Percentiles rank a stretch among this genome's conserved stretches.
Evolutionary conservation across 2,329 filamentous ascomycete genomes (phyloP).

Genomic region (Tolypocladium inflatum): DNA sequence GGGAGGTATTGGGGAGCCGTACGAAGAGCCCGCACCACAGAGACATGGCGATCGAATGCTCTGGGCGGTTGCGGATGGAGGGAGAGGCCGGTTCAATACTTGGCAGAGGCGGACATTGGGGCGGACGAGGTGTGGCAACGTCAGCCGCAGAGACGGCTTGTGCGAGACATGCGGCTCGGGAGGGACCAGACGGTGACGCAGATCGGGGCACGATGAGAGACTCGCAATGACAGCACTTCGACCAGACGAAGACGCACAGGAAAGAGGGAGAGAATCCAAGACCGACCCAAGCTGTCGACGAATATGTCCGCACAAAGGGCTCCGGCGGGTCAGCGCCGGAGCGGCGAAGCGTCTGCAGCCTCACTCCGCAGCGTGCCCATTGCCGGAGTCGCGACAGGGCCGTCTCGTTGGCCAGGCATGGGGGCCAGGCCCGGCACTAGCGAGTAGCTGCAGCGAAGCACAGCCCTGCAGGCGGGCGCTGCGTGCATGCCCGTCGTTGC

Average conservation of each 20-base stretch:
- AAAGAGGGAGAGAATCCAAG: not conserved
- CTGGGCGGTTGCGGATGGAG: not conserved
- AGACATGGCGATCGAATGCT: slow-evolving; percentile 7
- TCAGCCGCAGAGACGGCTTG: not conserved
- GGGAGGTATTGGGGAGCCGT: slow-evolving; percentile 2
- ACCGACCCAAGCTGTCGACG: not conserved
- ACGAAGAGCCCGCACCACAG: slow-evolving; percentile 15
- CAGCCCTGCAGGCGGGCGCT: not conserved
- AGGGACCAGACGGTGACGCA: not conserved
- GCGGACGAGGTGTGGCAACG: not conserved
- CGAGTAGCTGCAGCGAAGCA: not conserved
- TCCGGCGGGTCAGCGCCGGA: not conserved
- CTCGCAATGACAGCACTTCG: not conserved
- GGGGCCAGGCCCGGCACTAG: not conserved
- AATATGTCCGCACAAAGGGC: not conserved
- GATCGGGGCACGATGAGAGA: not conserved
- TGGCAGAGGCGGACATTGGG: not conserved
- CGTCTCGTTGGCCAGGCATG: not conserved
- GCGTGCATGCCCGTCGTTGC: not conserved
- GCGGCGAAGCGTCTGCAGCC: not conserved
- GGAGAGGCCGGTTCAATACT: not conserved
- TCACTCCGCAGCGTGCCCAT: not conserved
- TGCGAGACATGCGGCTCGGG: not conserved
- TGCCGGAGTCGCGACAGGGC: not conserved
- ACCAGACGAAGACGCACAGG: not conserved